phyloP scores from a whole-genome alignment of 345 rosid species.

The Populus davidiana region DNA sequence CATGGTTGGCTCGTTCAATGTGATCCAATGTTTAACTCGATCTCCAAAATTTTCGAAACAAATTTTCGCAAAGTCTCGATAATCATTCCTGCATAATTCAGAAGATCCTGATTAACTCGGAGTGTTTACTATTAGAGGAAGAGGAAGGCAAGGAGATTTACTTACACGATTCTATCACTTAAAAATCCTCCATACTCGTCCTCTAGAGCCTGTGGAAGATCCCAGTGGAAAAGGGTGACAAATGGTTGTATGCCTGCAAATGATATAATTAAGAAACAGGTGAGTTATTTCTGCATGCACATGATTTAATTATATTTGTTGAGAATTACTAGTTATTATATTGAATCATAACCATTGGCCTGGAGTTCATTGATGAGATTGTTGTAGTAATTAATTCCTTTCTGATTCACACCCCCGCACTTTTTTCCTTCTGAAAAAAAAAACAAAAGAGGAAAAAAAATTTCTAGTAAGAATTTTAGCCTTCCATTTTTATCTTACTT shows the following conservation, averaged over 20 bases:
- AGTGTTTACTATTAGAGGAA: too few species aligned
- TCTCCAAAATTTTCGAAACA: constrained; percentile 22
- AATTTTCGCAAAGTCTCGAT: neutral
- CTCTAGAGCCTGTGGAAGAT: neutral
- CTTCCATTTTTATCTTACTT: too few species aligned
- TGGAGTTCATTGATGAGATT: constrained; percentile 27
- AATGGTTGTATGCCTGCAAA: constrained; percentile 2
- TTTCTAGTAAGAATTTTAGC: too few species aligned
- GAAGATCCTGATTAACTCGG: too few species aligned
- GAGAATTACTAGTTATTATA: neutral
- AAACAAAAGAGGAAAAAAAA: neutral
- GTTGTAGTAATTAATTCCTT: constrained; percentile 31
- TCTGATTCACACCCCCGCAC: constrained; percentile 21
- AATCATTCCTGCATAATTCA: constrained; percentile 13
- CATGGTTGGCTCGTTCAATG: constrained; percentile 11
- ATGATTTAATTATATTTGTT: neutral
- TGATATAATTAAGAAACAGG: neutral
- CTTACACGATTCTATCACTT: neutral
- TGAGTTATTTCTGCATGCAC: too few species aligned
- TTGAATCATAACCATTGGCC: constrained; percentile 9
- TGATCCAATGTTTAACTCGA: constrained; percentile 20
- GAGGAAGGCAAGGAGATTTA: too few species aligned
- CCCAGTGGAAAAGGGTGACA: constrained; percentile 1
- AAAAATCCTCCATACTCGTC: neutral
- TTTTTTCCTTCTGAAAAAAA: constrained; percentile 21